phyloP scores from a whole-genome alignment of 345 rosid genomes.

The Noccaea caerulescens region DNA sequence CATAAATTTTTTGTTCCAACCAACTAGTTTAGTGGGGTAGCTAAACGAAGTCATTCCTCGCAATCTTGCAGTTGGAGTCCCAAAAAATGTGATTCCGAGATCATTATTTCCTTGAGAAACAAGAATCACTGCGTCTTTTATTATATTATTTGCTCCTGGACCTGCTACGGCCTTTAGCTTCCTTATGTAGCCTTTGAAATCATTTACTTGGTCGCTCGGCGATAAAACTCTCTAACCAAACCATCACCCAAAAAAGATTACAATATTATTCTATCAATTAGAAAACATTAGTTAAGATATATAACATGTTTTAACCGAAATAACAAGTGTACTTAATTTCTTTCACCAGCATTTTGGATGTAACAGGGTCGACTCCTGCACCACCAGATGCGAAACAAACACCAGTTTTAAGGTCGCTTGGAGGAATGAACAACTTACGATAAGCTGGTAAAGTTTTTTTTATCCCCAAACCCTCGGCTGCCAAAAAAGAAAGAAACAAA shows the following conservation, averaged over 20 bases:
- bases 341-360: slow-evolving; percentile 35
- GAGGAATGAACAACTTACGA: slow-evolving; percentile 21
- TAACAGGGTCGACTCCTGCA: slow-evolving; percentile 44
- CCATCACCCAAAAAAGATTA: slow-evolving; percentile 11
- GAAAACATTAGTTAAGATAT: slow-evolving; percentile 6
- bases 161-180: slow-evolving; percentile 49
- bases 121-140: slow-evolving; percentile 47
- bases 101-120: slow-evolving; percentile 62
- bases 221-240: slow-evolving; percentile 54
- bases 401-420: slow-evolving; percentile 42
- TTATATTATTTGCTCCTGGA: slow-evolving; percentile 36
- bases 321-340: slow-evolving; percentile 10
- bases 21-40: slow-evolving; percentile 51
- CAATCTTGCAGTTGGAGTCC: slow-evolving; percentile 29
- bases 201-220: slow-evolving; percentile 49
- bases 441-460: slow-evolving; percentile 35
- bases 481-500: background rate
- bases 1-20: slow-evolving; percentile 45
- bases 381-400: slow-evolving; percentile 50
- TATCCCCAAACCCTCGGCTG: slow-evolving; percentile 42
- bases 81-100: slow-evolving; percentile 57
- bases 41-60: slow-evolving; percentile 37
- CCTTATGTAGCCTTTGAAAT: slow-evolving; percentile 51
- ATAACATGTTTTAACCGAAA: slow-evolving; percentile 1
- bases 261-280: background rate